These are phyloP conservation scores for Hirsutella minnesotensis DNA, from an alignment of 2,329 filamentous ascomycete species.

Conservation along the genomic window DNA sequence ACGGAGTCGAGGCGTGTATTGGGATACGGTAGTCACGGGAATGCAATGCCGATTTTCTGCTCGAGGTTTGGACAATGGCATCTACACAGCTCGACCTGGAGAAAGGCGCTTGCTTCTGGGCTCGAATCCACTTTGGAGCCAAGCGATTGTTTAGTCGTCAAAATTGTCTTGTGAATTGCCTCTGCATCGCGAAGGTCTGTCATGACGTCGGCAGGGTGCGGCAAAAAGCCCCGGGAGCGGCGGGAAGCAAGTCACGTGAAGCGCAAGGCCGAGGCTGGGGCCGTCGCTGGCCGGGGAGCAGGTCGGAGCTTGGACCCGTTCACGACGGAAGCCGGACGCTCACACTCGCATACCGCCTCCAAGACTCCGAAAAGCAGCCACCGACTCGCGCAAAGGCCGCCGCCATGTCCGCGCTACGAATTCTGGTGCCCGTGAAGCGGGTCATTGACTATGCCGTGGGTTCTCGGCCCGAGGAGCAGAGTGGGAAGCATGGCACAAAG, in stretches of 20 bases:
- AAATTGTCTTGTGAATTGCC: too few species aligned
- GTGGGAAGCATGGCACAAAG: neutral
- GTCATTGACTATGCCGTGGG: conserved; percentile 78
- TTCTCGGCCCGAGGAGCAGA: neutral
- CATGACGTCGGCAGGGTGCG: too few species aligned
- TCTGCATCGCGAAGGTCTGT: too few species aligned
- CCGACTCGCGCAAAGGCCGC: conserved; percentile 14
- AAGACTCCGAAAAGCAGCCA: conserved; percentile 4
- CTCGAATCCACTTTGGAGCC: too few species aligned
- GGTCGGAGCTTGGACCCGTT: conserved; percentile 5
- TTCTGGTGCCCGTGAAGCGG: conserved; percentile 72
- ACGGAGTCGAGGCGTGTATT: neutral
- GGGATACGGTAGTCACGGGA: too few species aligned
- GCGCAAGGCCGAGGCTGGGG: conserved; percentile 25
- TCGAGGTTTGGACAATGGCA: too few species aligned
- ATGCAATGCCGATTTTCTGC: neutral
- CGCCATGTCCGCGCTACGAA: conserved; percentile 53
- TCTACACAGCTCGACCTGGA: too few species aligned
- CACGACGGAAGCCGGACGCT: conserved; percentile 1
- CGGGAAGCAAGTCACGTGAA: conserved; percentile 20
- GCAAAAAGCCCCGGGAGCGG: too few species aligned
- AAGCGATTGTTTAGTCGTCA: too few species aligned
- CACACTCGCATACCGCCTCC: neutral
- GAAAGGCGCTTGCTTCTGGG: too few species aligned
- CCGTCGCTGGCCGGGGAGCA: conserved; percentile 31